Evolutionary conservation across 352 stramenopile genomes (phyloP).

Genomic region (Blastocystis sp.): DNA sequence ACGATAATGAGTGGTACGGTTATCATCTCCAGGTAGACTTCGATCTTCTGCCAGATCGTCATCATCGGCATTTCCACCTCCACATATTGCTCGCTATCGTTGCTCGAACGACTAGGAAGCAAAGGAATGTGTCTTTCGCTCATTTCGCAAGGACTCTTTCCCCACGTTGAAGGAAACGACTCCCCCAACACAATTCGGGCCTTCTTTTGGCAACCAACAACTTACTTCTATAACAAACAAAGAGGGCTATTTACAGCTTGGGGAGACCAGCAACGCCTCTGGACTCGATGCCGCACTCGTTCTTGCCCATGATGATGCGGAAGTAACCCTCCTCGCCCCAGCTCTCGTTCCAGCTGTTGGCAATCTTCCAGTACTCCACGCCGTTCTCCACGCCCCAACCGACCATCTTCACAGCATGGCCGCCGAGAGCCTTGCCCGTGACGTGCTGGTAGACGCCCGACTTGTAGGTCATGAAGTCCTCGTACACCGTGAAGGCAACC

Average conservation of each 20-base stretch:
- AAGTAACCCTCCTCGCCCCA: slow-evolving; percentile 77
- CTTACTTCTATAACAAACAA: not conserved
- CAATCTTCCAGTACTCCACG: slow-evolving; percentile 73
- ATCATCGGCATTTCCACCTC: slow-evolving; percentile 28
- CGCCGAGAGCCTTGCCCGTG: slow-evolving; percentile 71
- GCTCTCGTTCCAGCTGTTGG: slow-evolving; percentile 74
- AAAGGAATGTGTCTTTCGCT: not conserved
- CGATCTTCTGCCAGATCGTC: slow-evolving; percentile 46
- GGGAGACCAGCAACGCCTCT: slow-evolving; percentile 63
- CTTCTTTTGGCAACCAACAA: slow-evolving; percentile 6
- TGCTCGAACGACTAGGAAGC: not conserved
- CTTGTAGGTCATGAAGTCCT: slow-evolving; percentile 76
- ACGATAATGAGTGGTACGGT: slow-evolving; percentile 46
- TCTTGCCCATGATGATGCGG: slow-evolving; percentile 74
- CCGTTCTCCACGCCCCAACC: slow-evolving; percentile 74
- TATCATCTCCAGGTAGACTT: slow-evolving; percentile 60
- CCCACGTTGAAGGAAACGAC: too few species aligned
- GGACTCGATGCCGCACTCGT: slow-evolving; percentile 74
- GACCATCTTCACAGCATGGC: slow-evolving; percentile 74
- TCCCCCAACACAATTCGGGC: too few species aligned
- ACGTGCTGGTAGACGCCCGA: slow-evolving; percentile 73
- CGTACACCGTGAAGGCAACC: slow-evolving; percentile 74
- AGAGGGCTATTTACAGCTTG: slow-evolving; percentile 38
- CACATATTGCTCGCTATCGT: not conserved
- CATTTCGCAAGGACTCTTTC: too few species aligned